A percentile compares a stretch with the other conserved stretches of the same genome.
Evolutionary conservation across 2,329 filamentous ascomycete genomes (phyloP).

Genomic region (Colletotrichum neosansevieriae): DNA sequence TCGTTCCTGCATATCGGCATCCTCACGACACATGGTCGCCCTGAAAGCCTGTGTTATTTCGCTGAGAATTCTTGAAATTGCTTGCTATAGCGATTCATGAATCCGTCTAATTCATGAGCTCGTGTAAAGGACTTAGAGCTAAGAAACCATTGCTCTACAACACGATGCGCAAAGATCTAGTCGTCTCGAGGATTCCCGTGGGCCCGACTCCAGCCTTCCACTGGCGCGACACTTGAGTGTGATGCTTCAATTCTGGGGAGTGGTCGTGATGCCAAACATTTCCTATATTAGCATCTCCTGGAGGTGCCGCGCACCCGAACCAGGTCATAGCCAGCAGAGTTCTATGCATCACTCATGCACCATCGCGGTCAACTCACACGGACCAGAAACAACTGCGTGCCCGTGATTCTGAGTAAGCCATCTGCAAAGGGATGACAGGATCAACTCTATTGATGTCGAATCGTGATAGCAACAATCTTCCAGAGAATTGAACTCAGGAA

Average conservation of each 20-base stretch:
- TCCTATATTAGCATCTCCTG: not conserved
- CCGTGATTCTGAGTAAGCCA: not conserved
- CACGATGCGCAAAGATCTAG: too few relatives aligned
- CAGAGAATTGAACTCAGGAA: not conserved
- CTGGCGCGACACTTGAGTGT: not conserved
- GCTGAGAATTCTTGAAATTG: too few relatives aligned
- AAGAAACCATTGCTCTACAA: too few relatives aligned
- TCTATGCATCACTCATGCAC: constrained; percentile 12
- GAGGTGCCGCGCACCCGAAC: not conserved
- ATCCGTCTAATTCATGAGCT: too few relatives aligned
- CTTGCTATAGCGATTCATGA: too few relatives aligned
- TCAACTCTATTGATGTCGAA: constrained; percentile 2
- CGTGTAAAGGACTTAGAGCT: too few relatives aligned
- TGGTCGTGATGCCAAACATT: not conserved
- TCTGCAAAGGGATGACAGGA: not conserved
- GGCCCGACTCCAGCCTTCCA: too few relatives aligned
- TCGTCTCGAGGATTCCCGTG: too few relatives aligned
- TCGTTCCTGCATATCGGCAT: constrained; percentile 21
- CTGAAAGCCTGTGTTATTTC: too few relatives aligned
- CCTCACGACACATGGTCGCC: not conserved
- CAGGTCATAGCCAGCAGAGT: not conserved
- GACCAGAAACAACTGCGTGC: constrained; percentile 20
- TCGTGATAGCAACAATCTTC: not conserved
- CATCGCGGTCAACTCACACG: constrained; percentile 18
- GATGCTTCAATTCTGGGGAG: not conserved